phyloP scores from a whole-genome alignment of 2,329 filamentous ascomycete genomes.

The Penicillium decumbens region DNA sequence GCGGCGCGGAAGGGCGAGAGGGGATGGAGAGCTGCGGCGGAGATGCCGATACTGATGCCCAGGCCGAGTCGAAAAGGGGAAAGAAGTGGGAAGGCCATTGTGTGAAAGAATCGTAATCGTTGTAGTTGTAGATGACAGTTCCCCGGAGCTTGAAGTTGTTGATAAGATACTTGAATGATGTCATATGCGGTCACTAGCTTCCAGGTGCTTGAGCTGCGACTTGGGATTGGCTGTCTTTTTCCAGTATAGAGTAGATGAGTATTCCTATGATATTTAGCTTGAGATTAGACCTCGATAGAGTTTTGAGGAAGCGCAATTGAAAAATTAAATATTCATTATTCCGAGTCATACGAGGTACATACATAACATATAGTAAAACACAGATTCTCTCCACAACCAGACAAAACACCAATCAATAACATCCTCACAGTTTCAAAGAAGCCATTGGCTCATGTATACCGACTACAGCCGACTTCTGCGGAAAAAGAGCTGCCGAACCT shows the following conservation, averaged over 20 bases:
- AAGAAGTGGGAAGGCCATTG: conserved; percentile 27
- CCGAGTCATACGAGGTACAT: too few relatives aligned
- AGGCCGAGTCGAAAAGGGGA: conserved; percentile 33
- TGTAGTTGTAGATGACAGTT: conserved; percentile 5
- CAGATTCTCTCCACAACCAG: not conserved
- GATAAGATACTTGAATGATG: conserved; percentile 18
- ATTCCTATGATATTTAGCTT: too few relatives aligned
- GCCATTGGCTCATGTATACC: not conserved
- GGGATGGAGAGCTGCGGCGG: conserved; percentile 28
- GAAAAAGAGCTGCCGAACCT: not conserved
- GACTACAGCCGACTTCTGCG: not conserved
- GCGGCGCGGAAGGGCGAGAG: conserved; percentile 32
- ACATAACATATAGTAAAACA: not conserved
- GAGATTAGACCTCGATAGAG: too few relatives aligned
- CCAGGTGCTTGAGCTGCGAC: conserved; percentile 5
- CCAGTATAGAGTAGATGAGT: too few relatives aligned
- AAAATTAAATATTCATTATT: too few relatives aligned
- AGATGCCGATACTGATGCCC: conserved; percentile 33
- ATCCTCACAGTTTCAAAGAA: not conserved
- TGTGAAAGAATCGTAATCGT: conserved; percentile 15
- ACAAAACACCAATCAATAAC: not conserved
- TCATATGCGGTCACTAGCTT: conserved; percentile 12
- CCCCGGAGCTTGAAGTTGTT: conserved; percentile 5
- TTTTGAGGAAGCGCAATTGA: too few relatives aligned
- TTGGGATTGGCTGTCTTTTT: conserved; percentile 8